Conservation (phyloP, 2,329 filamentous ascomycete species). For the Pezicula neosporulosa region DNA sequence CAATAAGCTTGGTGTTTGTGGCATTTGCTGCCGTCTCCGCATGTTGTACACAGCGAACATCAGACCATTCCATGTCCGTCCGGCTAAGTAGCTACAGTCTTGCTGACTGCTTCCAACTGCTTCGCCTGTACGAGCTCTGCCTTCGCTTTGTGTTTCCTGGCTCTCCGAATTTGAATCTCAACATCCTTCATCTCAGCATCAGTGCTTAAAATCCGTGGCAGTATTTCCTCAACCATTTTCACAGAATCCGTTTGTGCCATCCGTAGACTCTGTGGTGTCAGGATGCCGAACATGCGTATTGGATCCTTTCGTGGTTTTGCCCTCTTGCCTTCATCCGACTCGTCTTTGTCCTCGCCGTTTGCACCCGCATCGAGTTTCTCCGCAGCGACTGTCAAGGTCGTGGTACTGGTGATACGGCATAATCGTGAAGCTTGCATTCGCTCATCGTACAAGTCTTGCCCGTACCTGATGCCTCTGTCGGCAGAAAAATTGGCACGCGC, state of each 20-base stretch:
- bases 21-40: no score
- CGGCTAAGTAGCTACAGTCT: not conserved
- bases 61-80: not conserved
- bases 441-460: constrained; percentile 68
- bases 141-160: constrained; percentile 35
- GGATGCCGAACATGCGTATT: constrained; percentile 50
- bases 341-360: constrained; percentile 16
- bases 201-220: constrained; percentile 56
- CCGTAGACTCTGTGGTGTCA: constrained; percentile 43
- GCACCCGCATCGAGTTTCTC: constrained; percentile 50
- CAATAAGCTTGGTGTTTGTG: no score
- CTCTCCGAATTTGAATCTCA: constrained; percentile 65
- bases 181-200: constrained; percentile 57
- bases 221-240: constrained; percentile 49
- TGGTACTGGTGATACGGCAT: constrained; percentile 31
- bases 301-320: constrained; percentile 43
- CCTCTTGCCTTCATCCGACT: constrained; percentile 1
- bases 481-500: constrained; percentile 74
- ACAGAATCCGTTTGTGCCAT: constrained; percentile 58
- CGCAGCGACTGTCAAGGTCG: constrained; percentile 33
- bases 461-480: constrained; percentile 61
- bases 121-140: constrained; percentile 1
- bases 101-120: not conserved
- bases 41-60: no score
- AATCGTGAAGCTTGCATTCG: constrained; percentile 62